phyloP scores from a whole-genome alignment of 495 filamentous ascomycete species.

The Cudoniella acicularis region DNA sequence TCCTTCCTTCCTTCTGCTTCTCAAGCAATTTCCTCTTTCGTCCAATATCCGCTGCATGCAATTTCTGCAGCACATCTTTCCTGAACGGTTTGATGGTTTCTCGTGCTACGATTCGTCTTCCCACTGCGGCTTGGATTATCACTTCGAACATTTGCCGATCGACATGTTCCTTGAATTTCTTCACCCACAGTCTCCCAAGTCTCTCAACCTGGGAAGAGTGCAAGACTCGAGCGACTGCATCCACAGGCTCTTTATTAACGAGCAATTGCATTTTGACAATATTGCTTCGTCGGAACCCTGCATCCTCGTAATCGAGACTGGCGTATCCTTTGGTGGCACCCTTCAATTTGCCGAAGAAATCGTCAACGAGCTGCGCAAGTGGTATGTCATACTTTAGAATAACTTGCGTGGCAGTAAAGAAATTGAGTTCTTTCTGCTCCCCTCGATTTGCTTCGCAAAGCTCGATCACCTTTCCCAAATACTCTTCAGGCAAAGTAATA shows the following conservation, averaged over 20 bases:
- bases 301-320: conserved; percentile 92
- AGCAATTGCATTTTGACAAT: conserved; percentile 89
- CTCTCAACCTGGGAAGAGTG: conserved; percentile 74
- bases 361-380: conserved; percentile 83
- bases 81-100: conserved; percentile 96
- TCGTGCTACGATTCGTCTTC: conserved; percentile 78
- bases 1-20: conserved; percentile 95
- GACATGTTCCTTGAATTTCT: conserved; percentile 95
- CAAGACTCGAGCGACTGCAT: conserved; percentile 88
- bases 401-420: conserved; percentile 92
- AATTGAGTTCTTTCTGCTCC: conserved; percentile 77
- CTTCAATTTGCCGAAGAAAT: conserved; percentile 97
- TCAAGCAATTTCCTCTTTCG: conserved; percentile 84
- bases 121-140: conserved; percentile 87
- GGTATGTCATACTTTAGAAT: conserved; percentile 93
- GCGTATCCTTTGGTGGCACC: conserved; percentile 73
- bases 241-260: conserved; percentile 89
- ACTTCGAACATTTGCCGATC: conserved; percentile 95
- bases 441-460: conserved; percentile 89
- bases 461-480: conserved; percentile 89
- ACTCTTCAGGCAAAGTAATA: conserved; percentile 89
- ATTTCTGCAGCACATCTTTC: conserved; percentile 89
- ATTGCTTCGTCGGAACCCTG: conserved; percentile 74
- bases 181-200: conserved; percentile 81
- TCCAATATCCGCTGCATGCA: conserved; percentile 86